phyloP scores from a whole-genome alignment of 1,139 yeast genomes.

The Saccharomyces hybrid region DNA sequence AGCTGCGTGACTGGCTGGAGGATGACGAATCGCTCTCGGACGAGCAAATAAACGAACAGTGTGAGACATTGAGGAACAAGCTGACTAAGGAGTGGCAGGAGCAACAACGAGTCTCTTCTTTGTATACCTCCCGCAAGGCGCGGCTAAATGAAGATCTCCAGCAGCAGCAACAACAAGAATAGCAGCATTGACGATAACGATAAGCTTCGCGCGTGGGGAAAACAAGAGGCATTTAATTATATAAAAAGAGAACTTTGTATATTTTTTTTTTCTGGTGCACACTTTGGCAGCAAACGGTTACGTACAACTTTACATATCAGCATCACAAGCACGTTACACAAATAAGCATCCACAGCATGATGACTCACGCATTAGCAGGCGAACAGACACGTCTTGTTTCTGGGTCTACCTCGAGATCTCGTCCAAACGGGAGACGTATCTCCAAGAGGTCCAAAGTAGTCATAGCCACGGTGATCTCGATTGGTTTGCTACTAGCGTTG shows the following conservation, averaged over 20 bases:
- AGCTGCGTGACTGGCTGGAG: constrained; percentile 20
- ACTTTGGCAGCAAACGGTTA: neutral
- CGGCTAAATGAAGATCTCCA: neutral
- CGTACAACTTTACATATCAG: neutral
- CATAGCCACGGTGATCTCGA: neutral
- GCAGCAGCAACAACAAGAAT: neutral
- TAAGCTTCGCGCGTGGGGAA: neutral
- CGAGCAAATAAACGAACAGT: constrained; percentile 14
- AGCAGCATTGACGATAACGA: neutral
- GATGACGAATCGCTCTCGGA: constrained; percentile 13
- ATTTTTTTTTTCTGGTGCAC: neutral
- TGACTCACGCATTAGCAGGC: neutral
- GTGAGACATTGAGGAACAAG: constrained; percentile 12
- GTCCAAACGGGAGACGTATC: neutral
- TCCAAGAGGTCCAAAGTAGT: neutral
- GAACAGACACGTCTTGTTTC: constrained; percentile 1
- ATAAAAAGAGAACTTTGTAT: neutral
- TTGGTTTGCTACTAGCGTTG: neutral
- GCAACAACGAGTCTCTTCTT: constrained; percentile 1
- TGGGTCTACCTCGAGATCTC: neutral
- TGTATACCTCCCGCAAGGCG: constrained; percentile 5
- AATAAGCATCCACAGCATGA: neutral
- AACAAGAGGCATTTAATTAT: neutral
- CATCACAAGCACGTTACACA: neutral
- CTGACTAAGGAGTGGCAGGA: constrained; percentile 4